Evolutionary conservation across 1,139 yeast genomes (phyloP).

Genomic region (Nematodospora anomalae): DNA sequence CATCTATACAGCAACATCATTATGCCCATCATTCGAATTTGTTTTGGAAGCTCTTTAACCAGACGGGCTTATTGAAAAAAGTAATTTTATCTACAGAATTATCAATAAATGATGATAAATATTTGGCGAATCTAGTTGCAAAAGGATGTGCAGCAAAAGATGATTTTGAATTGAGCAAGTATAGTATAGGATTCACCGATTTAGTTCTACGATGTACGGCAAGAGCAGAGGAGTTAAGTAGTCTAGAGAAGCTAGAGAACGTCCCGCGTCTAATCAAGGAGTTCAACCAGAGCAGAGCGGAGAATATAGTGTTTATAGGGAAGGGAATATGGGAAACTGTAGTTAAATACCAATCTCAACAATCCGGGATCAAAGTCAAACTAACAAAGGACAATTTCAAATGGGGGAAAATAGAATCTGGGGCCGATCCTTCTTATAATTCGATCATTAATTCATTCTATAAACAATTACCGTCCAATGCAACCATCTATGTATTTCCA

Average conservation of each 20-base stretch:
- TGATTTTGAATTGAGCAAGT: constrained; percentile 48
- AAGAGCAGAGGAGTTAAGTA: constrained; percentile 55
- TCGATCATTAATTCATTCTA: constrained; percentile 19
- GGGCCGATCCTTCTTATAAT: constrained; percentile 18
- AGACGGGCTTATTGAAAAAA: constrained; percentile 44
- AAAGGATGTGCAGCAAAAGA: constrained; percentile 47
- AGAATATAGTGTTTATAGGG: constrained; percentile 60
- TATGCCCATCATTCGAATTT: constrained; percentile 72
- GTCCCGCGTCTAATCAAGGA: constrained; percentile 55
- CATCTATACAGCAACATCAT: constrained; percentile 65
- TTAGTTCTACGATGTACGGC: constrained; percentile 65
- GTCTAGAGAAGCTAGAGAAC: constrained; percentile 53
- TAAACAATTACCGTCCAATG: constrained; percentile 11
- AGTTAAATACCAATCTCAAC: constrained; percentile 29
- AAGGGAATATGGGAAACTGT: constrained; percentile 78
- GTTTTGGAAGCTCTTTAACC: constrained; percentile 68
- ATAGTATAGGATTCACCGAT: constrained; percentile 69
- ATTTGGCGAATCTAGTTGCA: constrained; percentile 4
- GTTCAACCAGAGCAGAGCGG: constrained; percentile 38
- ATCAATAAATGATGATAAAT: neutral
- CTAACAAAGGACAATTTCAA: constrained; percentile 28
- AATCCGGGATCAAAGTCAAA: constrained; percentile 14
- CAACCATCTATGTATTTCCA: constrained; percentile 58
- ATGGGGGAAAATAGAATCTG: constrained; percentile 53
- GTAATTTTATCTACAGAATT: constrained; percentile 14